phyloP scores from a whole-genome alignment of 176 grass and related monocot species.

The Ampelocalamus luodianensis region DNA sequence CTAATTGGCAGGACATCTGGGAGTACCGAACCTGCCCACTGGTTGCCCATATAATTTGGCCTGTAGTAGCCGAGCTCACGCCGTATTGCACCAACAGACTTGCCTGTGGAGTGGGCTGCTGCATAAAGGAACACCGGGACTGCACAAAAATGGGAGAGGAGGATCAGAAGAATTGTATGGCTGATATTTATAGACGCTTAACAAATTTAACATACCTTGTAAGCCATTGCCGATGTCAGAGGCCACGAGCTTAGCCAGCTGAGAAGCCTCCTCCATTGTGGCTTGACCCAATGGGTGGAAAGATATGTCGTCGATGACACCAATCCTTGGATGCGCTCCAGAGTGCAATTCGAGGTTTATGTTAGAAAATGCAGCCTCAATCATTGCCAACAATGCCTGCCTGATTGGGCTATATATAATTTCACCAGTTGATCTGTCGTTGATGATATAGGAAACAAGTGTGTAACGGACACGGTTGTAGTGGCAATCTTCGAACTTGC shows the following conservation, averaged over 20 bases:
- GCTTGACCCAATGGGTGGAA: constrained; percentile 68
- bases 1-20: constrained; percentile 53
- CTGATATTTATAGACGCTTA: neutral
- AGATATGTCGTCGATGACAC: constrained; percentile 67
- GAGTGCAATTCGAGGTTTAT: constrained; percentile 54
- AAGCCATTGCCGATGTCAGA: constrained; percentile 60
- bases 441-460: constrained; percentile 56
- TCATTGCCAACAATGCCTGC: constrained; percentile 54
- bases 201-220: constrained; percentile 46
- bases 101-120: constrained; percentile 57
- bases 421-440: constrained; percentile 26
- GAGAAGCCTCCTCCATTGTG: constrained; percentile 60
- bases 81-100: constrained; percentile 47
- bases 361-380: constrained; percentile 55
- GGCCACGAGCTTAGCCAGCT: constrained; percentile 59
- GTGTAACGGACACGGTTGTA: constrained; percentile 83
- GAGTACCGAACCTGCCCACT: constrained; percentile 62
- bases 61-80: constrained; percentile 69
- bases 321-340: constrained; percentile 70
- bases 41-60: constrained; percentile 49
- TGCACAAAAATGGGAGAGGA: constrained; percentile 33
- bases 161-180: neutral
- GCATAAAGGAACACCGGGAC: constrained; percentile 79
- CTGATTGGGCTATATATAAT: constrained; percentile 46
- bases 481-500: constrained; percentile 56